phyloP scores from a whole-genome alignment of 345 rosid genomes.

The Sisymbrium irio region DNA sequence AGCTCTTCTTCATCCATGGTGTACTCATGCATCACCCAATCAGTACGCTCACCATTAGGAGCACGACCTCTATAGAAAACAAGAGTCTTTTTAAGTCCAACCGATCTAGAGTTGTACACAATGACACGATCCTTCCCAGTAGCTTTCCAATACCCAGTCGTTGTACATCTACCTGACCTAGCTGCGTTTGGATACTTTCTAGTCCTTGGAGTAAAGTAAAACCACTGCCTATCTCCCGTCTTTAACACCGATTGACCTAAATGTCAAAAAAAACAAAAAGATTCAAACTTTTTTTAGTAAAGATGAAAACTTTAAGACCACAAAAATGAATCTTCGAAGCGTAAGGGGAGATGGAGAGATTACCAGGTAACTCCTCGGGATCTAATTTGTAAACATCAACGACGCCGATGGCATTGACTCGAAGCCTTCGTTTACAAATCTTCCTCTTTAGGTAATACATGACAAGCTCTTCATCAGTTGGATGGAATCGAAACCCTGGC shows the following conservation, averaged over 20 bases:
- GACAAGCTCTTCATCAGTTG: slow-evolving; percentile 85
- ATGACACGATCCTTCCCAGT: slow-evolving; percentile 77
- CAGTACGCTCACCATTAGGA: slow-evolving; percentile 70
- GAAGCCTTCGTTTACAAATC: slow-evolving; percentile 54
- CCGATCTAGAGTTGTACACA: slow-evolving; percentile 49
- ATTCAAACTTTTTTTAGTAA: not conserved
- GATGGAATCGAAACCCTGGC: slow-evolving; percentile 90
- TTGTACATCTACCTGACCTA: slow-evolving; percentile 70
- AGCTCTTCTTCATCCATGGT: slow-evolving; percentile 76
- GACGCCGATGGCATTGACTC: slow-evolving; percentile 56
- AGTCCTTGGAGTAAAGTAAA: slow-evolving; percentile 79
- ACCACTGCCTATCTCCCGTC: slow-evolving; percentile 88
- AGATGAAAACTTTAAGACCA: not conserved
- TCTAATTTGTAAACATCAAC: slow-evolving; percentile 82
- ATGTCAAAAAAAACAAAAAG: not conserved
- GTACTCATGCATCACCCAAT: slow-evolving; percentile 98
- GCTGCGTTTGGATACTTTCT: slow-evolving; percentile 87
- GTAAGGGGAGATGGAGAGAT: not conserved
- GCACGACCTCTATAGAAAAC: slow-evolving; percentile 80
- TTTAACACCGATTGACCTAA: slow-evolving; percentile 55
- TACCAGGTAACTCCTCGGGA: slow-evolving; percentile 88
- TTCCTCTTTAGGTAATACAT: slow-evolving; percentile 74
- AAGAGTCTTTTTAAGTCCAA: slow-evolving; percentile 79
- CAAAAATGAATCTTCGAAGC: not conserved
- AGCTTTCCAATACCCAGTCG: slow-evolving; percentile 84